Conservation (phyloP, 164 flowering plant genomes). For the Umbellularia californica region DNA sequence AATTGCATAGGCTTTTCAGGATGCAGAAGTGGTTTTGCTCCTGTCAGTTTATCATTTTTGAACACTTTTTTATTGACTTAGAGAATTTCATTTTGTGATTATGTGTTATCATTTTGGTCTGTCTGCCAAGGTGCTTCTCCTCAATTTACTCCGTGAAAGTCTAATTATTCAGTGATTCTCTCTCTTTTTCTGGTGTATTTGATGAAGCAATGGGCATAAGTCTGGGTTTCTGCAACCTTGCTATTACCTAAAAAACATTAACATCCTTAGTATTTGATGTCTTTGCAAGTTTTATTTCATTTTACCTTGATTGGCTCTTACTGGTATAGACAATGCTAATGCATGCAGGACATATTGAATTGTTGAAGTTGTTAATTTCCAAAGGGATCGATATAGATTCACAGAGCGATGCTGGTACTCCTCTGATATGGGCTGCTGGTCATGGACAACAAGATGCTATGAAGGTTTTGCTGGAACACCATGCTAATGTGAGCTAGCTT, state of each 20-base stretch:
- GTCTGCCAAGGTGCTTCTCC: neutral
- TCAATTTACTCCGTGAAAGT: neutral
- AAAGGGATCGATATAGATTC: conserved; percentile 64
- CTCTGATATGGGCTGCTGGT: conserved; percentile 94
- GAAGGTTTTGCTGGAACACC: conserved; percentile 60
- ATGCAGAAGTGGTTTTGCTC: neutral
- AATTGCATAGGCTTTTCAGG: neutral
- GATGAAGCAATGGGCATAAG: neutral
- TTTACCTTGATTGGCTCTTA: neutral
- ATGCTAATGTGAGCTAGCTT: conserved; percentile 59
- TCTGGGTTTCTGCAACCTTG: neutral
- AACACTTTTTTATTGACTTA: no score
- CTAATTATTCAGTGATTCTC: no score
- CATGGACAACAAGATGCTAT: conserved; percentile 76
- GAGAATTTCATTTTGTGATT: neutral
- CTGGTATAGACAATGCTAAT: conserved; percentile 2
- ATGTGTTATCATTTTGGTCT: neutral
- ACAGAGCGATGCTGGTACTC: conserved; percentile 89
- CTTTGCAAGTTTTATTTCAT: no score
- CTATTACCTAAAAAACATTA: neutral
- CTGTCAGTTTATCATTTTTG: neutral
- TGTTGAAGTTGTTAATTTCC: conserved; percentile 53
- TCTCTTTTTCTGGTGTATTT: neutral
- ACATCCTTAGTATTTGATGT: neutral
- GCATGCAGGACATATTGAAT: conserved; percentile 63